phyloP scores from a whole-genome alignment of 768 basidiomycete species.

The Pulveroboletus sp. region DNA sequence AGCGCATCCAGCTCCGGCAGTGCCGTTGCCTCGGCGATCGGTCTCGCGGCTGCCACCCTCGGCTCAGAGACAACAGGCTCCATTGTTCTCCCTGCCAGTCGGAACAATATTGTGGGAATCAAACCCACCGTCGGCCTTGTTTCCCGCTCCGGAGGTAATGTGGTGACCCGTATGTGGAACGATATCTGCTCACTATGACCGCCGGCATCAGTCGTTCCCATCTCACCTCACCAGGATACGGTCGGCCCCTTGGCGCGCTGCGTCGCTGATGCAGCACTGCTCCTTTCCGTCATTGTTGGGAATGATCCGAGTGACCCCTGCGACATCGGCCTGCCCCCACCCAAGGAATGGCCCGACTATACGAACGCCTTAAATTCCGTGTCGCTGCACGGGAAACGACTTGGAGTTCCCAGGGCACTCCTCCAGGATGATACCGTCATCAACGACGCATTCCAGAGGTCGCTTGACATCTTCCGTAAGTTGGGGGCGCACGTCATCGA shows the following conservation, averaged over 20 bases:
- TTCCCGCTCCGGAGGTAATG: conserved; percentile 36
- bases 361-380: conserved; percentile 46
- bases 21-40: conserved; percentile 42
- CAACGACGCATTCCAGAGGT: conserved; percentile 36
- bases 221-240: conserved; percentile 40
- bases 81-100: conserved; percentile 42
- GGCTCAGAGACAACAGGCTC: conserved; percentile 51
- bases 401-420: conserved; percentile 44
- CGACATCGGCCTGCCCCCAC: conserved; percentile 40
- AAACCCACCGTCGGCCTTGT: conserved; percentile 43
- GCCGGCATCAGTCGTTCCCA: conserved; percentile 45
- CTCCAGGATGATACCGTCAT: conserved; percentile 22
- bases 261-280: conserved; percentile 38
- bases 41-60: conserved; percentile 41
- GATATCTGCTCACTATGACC: not conserved
- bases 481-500: conserved; percentile 53
- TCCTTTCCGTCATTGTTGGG: conserved; percentile 42
- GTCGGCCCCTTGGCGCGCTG: conserved; percentile 37
- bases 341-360: conserved; percentile 52
- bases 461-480: conserved; percentile 35
- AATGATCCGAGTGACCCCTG: conserved; percentile 39
- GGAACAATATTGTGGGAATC: conserved; percentile 44
- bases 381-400: conserved; percentile 43
- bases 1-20: conserved; percentile 43
- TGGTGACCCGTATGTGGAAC: not conserved